Evolutionary conservation across 768 basidiomycete species (phyloP), one percentile per base, ranked within the genome.

Genomic region (Crucibulum laeve): DNA sequence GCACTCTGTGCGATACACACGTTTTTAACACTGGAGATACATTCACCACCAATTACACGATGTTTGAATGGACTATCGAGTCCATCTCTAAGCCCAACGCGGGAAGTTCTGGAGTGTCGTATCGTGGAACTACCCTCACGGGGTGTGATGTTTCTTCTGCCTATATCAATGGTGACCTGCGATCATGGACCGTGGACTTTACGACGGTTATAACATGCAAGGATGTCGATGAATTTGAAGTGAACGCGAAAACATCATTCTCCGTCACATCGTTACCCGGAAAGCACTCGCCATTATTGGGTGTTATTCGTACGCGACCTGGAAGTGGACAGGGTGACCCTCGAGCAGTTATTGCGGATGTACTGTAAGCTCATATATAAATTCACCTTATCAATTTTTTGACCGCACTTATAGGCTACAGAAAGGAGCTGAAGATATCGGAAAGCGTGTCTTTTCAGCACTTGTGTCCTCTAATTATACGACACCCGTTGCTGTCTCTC

Each of bases 61-160:
- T 52, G 13, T 59, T 59, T 17, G 51, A 51, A 18, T 59, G 54
- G 43, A 47, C 33, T 5, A 30, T 59, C 5, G 48, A 51, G 3
- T 44, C 46, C 1, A 38, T 59, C 23, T 25, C 40, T 18, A 42
- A 14, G 6, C 25, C 53, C 2, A 55, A 48, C 36, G 52, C 50
- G 5, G 58, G 52, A 3, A 38, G 21, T 7, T 45, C 53, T 4
- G 49, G 57, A 1, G 26, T 56, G 13, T 24, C 45, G 1, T 60
- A 60, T 36, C 30, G 45, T 11, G 58, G 58, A 33, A 36, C 40
- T 22, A 43, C 42, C 5, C 48, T 58, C 17, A 45, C 51, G n/a
- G 42, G 53, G 36, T 60, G 58, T 38, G 53, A 55, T 40, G 44
- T 55, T n/a, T 42, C 50, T 1, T 46, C 48, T 4, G 23, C 58